Percentiles rank a stretch among this genome's conserved stretches.
Conservation (phyloP, 2,329 filamentous ascomycete genomes). For the Hortaea sp. region DNA sequence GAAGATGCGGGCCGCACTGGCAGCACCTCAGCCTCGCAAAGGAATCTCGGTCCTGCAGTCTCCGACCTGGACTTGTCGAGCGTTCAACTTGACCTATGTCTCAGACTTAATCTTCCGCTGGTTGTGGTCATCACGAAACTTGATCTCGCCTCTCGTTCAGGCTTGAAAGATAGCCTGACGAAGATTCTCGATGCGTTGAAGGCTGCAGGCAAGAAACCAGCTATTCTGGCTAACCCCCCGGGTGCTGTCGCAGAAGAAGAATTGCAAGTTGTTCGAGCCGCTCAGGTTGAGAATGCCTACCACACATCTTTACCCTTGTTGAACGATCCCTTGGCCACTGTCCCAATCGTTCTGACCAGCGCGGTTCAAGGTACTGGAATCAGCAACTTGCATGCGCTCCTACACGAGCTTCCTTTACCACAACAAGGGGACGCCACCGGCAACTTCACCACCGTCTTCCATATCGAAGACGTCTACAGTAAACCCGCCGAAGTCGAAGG, state of each 20-base stretch:
- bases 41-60: conserved; percentile 41
- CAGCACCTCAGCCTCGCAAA: conserved; percentile 42
- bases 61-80: conserved; percentile 61
- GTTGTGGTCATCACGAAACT: conserved; percentile 83
- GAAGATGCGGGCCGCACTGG: conserved; percentile 37
- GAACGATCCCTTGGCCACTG: conserved; percentile 39
- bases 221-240: conserved; percentile 46
- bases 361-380: conserved; percentile 78
- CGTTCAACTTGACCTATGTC: conserved; percentile 74
- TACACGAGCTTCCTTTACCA: conserved; percentile 63
- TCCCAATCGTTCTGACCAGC: conserved; percentile 83
- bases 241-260: conserved; percentile 31
- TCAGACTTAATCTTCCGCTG: conserved; percentile 68
- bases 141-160: conserved; percentile 67
- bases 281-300: conserved; percentile 48
- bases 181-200: conserved; percentile 72
- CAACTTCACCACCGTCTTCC: conserved; percentile 52
- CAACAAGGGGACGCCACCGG: conserved; percentile 26
- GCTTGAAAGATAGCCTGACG: conserved; percentile 59
- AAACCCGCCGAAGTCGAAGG: conserved; percentile 33
- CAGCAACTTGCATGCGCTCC: conserved; percentile 67
- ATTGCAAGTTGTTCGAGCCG: conserved; percentile 47
- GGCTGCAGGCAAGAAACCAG: conserved; percentile 60
- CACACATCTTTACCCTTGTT: conserved; percentile 44
- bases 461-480: conserved; percentile 83